Evolutionary conservation across 305 asterid species (phyloP), one percentile per base, ranked within the genome.

Genomic region (Fraxinus ornus): DNA sequence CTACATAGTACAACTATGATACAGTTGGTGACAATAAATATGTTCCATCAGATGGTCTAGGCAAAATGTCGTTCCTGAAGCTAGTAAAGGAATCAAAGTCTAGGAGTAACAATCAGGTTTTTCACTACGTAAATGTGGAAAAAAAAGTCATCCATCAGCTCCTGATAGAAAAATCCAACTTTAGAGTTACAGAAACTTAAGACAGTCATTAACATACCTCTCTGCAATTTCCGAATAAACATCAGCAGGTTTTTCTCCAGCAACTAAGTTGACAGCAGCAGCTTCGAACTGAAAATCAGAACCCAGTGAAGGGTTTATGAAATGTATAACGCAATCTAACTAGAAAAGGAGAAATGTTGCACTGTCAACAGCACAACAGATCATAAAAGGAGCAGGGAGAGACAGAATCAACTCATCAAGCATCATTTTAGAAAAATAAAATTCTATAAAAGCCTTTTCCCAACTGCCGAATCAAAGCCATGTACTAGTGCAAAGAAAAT

Each of bases 221-320:
- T 82, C 91, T 35, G 98, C 98, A 82, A 94, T 95, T 90, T 94
- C 99, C 12, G 99, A 94, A 90, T 95, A 95, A 78, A 95, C 97
- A 83, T 95, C 99, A 49, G 95, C 91, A 71, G 99, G 99, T 89
- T 89, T 90, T 35, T 93, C 93, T 81, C 97, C 94, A 87, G 97
- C 97, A 88, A 94, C 90, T 84, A 95, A 88, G 86, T 95, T 95
- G 83, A 95, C 99, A 26, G 98, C 98, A 84, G 99, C 92, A 71
- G 97, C 99, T 89, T 94, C 99, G 86, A 89, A 90, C 99, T 95
- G 93, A 74, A 80, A 89, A 80, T 60, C 71, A 60, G 71, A 60
- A 60, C 15, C 71, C 32, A 3, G 32, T 21, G 71, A 60, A 21
- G 32, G 71, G 30, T 22, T 21, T 60, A 60, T 60, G 71, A 60